Evolutionary conservation across 257 asterid species (phyloP).

Genomic region (Vinca minor): DNA sequence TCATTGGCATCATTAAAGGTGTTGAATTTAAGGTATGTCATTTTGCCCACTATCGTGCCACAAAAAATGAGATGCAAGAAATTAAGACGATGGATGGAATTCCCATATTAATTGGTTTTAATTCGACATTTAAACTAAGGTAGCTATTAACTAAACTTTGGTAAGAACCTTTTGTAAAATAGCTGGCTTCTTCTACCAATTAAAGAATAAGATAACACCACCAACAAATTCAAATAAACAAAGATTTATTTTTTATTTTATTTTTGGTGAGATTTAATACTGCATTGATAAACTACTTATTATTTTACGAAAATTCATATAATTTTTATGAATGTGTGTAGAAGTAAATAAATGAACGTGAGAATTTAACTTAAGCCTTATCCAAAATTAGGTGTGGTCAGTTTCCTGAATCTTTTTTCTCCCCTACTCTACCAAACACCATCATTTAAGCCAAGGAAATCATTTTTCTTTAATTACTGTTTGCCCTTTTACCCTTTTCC

Average conservation of each 20-base stretch:
- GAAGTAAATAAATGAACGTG: background rate
- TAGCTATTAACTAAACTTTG: background rate
- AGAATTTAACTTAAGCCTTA: background rate
- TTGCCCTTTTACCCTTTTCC: background rate
- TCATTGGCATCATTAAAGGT: slow-evolving; percentile 52
- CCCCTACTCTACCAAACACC: background rate
- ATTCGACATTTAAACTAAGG: background rate
- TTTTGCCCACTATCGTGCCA: background rate
- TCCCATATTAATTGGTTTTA: background rate
- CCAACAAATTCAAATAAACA: background rate
- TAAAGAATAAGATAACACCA: background rate
- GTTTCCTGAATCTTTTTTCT: background rate
- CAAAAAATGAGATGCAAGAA: background rate
- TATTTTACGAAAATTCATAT: background rate
- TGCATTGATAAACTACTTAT: background rate
- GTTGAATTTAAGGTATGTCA: slow-evolving; percentile 69
- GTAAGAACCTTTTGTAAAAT: background rate
- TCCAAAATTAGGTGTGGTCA: background rate
- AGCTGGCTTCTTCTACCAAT: background rate
- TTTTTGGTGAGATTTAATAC: background rate
- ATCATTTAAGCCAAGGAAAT: background rate
- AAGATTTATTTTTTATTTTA: no score
- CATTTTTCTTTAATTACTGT: background rate
- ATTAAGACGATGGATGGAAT: background rate
- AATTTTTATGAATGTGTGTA: background rate